Percentiles rank a stretch among this genome's conserved stretches.
Conservation (phyloP, 2,329 filamentous ascomycete species). For the Verticillium zaregamsianum region DNA sequence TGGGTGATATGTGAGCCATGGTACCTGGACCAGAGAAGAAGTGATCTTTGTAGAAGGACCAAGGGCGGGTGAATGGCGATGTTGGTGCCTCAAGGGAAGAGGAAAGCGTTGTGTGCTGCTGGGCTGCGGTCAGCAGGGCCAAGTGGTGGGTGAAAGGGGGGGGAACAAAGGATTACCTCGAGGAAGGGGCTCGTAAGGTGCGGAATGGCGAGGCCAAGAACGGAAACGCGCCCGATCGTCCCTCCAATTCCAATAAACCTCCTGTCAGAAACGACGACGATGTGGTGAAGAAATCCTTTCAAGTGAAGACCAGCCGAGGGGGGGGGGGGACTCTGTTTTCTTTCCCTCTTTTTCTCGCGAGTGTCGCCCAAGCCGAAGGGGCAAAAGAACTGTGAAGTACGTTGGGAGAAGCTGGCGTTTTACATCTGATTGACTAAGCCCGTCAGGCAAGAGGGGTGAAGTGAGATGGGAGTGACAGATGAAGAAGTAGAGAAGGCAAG, state of each 20-base stretch:
- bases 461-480: neutral
- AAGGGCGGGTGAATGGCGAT: neutral
- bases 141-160: neutral
- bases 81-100: neutral
- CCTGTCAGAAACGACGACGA: neutral
- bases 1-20: conserved; percentile 26
- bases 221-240: neutral
- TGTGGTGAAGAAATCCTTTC: neutral
- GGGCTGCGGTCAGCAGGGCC: neutral
- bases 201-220: neutral
- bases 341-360: neutral
- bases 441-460: neutral
- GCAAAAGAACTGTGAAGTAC: neutral
- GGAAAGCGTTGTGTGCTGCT: neutral
- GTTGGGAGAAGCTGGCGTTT: neutral
- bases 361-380: neutral
- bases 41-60: neutral
- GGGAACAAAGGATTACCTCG: neutral
- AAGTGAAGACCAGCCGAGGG: neutral
- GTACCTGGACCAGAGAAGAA: neutral
- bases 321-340: too few relatives aligned
- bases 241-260: neutral
- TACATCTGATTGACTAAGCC: neutral
- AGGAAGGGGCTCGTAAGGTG: neutral
- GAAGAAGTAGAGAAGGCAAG: too few relatives aligned